Evolutionary conservation across 2,329 filamentous ascomycete species (phyloP).

Genomic region (Curvularia lunata): DNA sequence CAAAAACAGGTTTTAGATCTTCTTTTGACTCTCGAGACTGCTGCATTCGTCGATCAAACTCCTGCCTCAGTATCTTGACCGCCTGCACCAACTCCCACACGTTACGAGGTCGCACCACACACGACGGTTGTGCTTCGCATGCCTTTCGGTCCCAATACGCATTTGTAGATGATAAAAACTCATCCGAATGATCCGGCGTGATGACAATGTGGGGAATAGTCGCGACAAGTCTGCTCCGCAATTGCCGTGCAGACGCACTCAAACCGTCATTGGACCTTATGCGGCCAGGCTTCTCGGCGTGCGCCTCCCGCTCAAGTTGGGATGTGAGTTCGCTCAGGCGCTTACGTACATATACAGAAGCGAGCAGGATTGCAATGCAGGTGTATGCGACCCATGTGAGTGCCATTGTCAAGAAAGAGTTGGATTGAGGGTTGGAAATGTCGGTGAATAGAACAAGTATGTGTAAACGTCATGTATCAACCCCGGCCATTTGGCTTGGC

Average conservation of each 20-base stretch:
- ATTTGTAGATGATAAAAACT: constrained; percentile 23
- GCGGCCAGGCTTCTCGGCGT: constrained; percentile 16
- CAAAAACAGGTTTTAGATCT: constrained; percentile 36
- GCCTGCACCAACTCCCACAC: constrained; percentile 38
- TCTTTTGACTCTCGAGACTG: neutral
- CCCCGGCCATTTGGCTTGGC: neutral
- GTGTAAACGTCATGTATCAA: neutral
- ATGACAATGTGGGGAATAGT: constrained; percentile 23
- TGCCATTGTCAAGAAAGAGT: constrained; percentile 3
- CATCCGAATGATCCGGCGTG: constrained; percentile 4
- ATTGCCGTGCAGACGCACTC: constrained; percentile 15
- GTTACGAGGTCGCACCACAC: constrained; percentile 38
- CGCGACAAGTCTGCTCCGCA: constrained; percentile 18
- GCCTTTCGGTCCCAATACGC: constrained; percentile 46
- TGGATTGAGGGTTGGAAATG: neutral
- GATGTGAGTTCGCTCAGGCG: constrained; percentile 17
- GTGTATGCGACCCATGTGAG: constrained; percentile 10
- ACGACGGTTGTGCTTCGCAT: constrained; percentile 41
- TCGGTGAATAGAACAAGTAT: neutral
- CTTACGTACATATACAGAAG: constrained; percentile 15
- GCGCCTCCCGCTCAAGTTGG: constrained; percentile 13
- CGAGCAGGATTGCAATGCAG: constrained; percentile 6
- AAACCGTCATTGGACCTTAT: constrained; percentile 7
- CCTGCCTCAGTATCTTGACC: constrained; percentile 36
- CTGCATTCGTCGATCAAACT: constrained; percentile 34